A percentile compares a stretch with the other conserved stretches of the same genome.
Conservation (phyloP, 2,329 filamentous ascomycete genomes). For the Meredithiella fracta region DNA sequence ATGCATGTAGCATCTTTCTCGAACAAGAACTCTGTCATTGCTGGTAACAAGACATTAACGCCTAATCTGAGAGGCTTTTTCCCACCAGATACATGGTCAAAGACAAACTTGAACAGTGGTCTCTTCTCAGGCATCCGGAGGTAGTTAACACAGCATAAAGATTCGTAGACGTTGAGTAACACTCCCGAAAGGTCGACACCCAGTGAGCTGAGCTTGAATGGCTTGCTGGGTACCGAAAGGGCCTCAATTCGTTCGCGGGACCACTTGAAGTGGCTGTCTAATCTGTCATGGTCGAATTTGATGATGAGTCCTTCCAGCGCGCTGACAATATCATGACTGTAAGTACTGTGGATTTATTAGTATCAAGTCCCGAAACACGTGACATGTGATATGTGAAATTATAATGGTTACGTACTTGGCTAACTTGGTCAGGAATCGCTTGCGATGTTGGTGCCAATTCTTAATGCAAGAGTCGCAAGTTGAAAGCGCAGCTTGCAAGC, state of each 20-base stretch:
- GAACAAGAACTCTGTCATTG: slow-evolving; percentile 74
- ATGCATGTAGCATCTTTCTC: slow-evolving; percentile 47
- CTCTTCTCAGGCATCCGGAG: slow-evolving; percentile 39
- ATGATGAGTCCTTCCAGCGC: slow-evolving; percentile 41
- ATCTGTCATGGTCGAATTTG: slow-evolving; percentile 42
- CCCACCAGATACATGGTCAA: slow-evolving; percentile 55
- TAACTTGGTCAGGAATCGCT: slow-evolving; percentile 43
- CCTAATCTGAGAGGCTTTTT: slow-evolving; percentile 65
- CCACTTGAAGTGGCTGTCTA: slow-evolving; percentile 40
- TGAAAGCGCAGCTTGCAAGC: slow-evolving; percentile 41
- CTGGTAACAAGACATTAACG: slow-evolving; percentile 56
- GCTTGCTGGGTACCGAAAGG: slow-evolving; percentile 4
- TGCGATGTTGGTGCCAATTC: slow-evolving; percentile 56
- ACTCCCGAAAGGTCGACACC: slow-evolving; percentile 37
- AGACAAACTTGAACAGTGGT: slow-evolving; percentile 61
- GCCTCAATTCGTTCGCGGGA: slow-evolving; percentile 23
- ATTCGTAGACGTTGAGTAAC: slow-evolving; percentile 72
- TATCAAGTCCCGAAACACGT: not conserved
- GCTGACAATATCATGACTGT: slow-evolving; percentile 33
- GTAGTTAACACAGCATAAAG: slow-evolving; percentile 68
- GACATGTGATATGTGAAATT: not conserved
- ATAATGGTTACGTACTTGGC: slow-evolving; percentile 32
- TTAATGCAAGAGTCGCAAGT: slow-evolving; percentile 54
- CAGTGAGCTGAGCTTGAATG: slow-evolving; percentile 31
- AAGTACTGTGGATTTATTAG: slow-evolving; percentile 20